A percentile compares a stretch with the other conserved stretches of the same genome.
These are phyloP conservation scores for Arabidopsis hybrid DNA, from an alignment of 441 rosid genomes.

Conservation along the genomic window DNA sequence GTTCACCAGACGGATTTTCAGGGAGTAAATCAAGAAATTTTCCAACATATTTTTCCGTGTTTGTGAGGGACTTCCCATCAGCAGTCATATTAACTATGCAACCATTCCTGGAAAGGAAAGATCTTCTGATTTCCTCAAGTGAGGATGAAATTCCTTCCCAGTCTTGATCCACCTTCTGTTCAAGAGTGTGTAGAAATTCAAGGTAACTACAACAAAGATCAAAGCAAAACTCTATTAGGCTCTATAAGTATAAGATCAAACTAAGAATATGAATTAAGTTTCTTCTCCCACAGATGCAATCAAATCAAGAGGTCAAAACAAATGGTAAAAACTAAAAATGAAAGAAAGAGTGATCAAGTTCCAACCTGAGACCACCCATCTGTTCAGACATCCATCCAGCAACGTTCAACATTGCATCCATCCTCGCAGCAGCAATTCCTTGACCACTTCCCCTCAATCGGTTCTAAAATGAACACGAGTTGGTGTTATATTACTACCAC, in stretches of 20 bases:
- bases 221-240: constrained; percentile 36
- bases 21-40: constrained; percentile 93
- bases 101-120: constrained; percentile 75
- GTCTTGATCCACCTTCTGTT: constrained; percentile 81
- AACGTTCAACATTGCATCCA: constrained; percentile 91
- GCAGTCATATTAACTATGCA: constrained; percentile 94
- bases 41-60: constrained; percentile 62
- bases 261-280: neutral
- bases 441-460: constrained; percentile 94
- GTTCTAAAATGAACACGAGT: constrained; percentile 54
- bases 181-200: constrained; percentile 76
- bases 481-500: constrained; percentile 26
- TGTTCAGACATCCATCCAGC: constrained; percentile 98
- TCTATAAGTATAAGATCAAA: constrained; percentile 12
- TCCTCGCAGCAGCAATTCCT: constrained; percentile 85
- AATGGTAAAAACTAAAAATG: neutral
- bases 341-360: constrained; percentile 23
- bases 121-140: constrained; percentile 79
- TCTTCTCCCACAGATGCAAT: constrained; percentile 13
- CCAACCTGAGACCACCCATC: constrained; percentile 96
- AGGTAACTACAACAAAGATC: constrained; percentile 65
- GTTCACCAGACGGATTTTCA: constrained; percentile 51
- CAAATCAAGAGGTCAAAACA: neutral
- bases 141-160: constrained; percentile 89
- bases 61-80: constrained; percentile 68